Evolutionary conservation across 2,329 filamentous ascomycete genomes (phyloP).

Genomic region (Myriosclerotinia scirpicola): DNA sequence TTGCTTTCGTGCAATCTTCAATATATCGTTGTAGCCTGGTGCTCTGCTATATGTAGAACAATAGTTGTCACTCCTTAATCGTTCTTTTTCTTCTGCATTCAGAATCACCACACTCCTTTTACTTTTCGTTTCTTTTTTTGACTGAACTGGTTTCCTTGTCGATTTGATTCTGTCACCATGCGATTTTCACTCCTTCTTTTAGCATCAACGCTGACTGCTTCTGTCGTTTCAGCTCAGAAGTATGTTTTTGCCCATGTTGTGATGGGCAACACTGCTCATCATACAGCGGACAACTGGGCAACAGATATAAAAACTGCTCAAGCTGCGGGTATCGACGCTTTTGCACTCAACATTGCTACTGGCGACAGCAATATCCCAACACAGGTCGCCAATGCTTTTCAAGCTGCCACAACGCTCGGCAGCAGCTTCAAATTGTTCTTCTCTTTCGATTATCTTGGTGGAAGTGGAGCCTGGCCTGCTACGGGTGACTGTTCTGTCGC

Average conservation of each 20-base stretch:
- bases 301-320: slow-evolving; percentile 41
- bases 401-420: slow-evolving; percentile 36
- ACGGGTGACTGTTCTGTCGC: slow-evolving; percentile 33
- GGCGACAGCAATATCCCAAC: slow-evolving; percentile 39
- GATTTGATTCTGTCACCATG: slow-evolving; percentile 13
- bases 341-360: slow-evolving; percentile 42
- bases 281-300: slow-evolving; percentile 38
- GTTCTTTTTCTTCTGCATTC: neutral
- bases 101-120: slow-evolving; percentile 21
- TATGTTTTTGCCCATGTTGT: slow-evolving; percentile 40
- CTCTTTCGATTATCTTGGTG: slow-evolving; percentile 42
- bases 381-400: slow-evolving; percentile 42
- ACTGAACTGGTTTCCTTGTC: slow-evolving; percentile 3
- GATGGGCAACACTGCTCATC: slow-evolving; percentile 40
- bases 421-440: slow-evolving; percentile 38
- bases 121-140: slow-evolving; percentile 4
- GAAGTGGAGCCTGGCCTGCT: slow-evolving; percentile 35
- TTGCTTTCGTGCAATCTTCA: neutral
- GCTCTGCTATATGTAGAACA: slow-evolving; percentile 20
- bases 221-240: slow-evolving; percentile 30
- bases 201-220: slow-evolving; percentile 22
- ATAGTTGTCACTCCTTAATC: slow-evolving; percentile 6
- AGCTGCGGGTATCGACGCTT: slow-evolving; percentile 44
- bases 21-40: slow-evolving; percentile 11
- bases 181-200: slow-evolving; percentile 24